Percentiles rank a stretch among this genome's conserved stretches.
phyloP scores from a whole-genome alignment of 192 early-diverging fungal genomes.

The Nowakowskiella sp. region DNA sequence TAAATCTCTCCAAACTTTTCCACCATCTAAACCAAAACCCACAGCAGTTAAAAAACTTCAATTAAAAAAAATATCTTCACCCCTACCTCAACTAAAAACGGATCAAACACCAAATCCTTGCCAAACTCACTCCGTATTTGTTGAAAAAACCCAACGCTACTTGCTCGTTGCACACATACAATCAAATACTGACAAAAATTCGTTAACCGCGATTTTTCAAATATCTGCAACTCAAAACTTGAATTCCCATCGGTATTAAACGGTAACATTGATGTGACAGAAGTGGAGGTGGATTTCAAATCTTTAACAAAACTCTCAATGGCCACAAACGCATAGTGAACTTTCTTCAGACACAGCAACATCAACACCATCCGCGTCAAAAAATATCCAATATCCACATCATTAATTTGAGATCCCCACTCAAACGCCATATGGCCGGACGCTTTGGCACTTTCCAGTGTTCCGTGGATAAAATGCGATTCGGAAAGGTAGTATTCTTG shows the following conservation, averaged over 20 bases:
- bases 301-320: conserved; percentile 33
- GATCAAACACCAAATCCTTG: conserved; percentile 20
- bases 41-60: not conserved
- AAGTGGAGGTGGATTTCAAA: conserved; percentile 20
- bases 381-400: too few species aligned
- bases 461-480: conserved; percentile 76
- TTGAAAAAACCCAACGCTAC: too few species aligned
- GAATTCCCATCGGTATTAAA: too few species aligned
- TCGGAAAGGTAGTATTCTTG: conserved; percentile 73
- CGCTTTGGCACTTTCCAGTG: conserved; percentile 65
- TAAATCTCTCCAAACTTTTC: conserved; percentile 24
- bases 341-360: conserved; percentile 34
- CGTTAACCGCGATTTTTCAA: too few species aligned
- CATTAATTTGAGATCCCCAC: too few species aligned
- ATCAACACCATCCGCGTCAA: too few species aligned
- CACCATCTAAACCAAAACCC: conserved; percentile 9
- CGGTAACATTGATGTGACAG: too few species aligned
- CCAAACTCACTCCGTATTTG: conserved; percentile 21
- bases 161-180: too few species aligned
- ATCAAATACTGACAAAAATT: too few species aligned
- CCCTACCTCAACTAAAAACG: conserved; percentile 16
- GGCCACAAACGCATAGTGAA: conserved; percentile 33
- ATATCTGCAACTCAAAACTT: too few species aligned
- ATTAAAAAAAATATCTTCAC: not conserved
- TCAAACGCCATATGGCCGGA: conserved; percentile 68